A percentile compares a stretch with the other conserved stretches of the same genome.
phyloP scores from a whole-genome alignment of 2,329 filamentous ascomycete genomes.

The Aspergillus caelatus region DNA sequence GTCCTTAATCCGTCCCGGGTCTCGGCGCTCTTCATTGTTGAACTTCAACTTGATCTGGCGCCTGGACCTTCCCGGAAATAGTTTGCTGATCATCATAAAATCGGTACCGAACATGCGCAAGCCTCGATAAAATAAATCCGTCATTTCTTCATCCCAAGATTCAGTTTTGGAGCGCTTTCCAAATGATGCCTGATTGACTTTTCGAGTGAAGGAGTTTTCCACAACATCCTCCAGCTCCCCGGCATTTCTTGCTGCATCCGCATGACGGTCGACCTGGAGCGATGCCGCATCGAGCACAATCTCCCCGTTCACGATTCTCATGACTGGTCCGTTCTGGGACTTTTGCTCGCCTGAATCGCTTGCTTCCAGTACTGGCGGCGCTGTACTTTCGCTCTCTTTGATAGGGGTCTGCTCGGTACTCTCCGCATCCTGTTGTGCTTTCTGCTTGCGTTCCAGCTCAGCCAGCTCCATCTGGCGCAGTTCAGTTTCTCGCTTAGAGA shows the following conservation, averaged over 20 bases:
- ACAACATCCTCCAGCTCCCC: slow-evolving; percentile 50
- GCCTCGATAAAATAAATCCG: slow-evolving; percentile 64
- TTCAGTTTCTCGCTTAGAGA: slow-evolving; percentile 59
- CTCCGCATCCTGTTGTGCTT: slow-evolving; percentile 39
- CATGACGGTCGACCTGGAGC: slow-evolving; percentile 59
- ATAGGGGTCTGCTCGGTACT: slow-evolving; percentile 21
- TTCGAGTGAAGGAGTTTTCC: slow-evolving; percentile 50
- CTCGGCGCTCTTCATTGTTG: slow-evolving; percentile 60
- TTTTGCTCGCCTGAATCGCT: slow-evolving; percentile 27
- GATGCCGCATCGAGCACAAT: slow-evolving; percentile 58
- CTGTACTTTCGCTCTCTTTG: slow-evolving; percentile 33
- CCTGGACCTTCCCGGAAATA: slow-evolving; percentile 63
- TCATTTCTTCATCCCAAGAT: slow-evolving; percentile 61
- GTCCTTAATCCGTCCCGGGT: slow-evolving; percentile 56
- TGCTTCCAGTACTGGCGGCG: slow-evolving; percentile 23
- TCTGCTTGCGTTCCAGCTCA: slow-evolving; percentile 51
- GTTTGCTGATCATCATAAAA: slow-evolving; percentile 65
- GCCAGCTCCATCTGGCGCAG: slow-evolving; percentile 61
- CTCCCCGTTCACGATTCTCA: slow-evolving; percentile 60
- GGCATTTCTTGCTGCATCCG: slow-evolving; percentile 52
- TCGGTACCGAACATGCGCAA: slow-evolving; percentile 67
- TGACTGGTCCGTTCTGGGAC: slow-evolving; percentile 46
- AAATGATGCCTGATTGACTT: slow-evolving; percentile 50
- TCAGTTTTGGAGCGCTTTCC: slow-evolving; percentile 55
- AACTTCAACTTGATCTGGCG: slow-evolving; percentile 68